Conservation (phyloP, 2,329 filamentous ascomycete species). For the Alternaria incomplexa region DNA sequence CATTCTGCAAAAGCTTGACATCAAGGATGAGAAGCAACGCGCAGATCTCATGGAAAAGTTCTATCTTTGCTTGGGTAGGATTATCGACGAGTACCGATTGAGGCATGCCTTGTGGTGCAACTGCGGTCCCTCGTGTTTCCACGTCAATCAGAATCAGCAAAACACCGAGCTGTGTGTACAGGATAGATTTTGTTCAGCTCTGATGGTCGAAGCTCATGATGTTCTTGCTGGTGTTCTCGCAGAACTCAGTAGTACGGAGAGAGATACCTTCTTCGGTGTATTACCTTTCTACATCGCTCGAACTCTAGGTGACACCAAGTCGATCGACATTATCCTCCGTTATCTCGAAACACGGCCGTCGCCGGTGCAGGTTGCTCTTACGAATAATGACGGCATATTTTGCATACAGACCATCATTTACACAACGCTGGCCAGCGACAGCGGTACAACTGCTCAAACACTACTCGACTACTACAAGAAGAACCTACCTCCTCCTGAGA, state of each 20-base stretch:
- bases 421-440: accelerated
- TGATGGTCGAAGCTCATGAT: background rate
- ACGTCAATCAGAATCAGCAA: background rate
- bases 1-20: background rate
- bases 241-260: background rate
- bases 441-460: background rate
- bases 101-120: background rate
- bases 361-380: background rate
- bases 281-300: background rate
- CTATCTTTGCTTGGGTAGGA: background rate
- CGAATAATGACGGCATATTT: accelerated
- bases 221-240: background rate
- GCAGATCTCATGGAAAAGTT: background rate
- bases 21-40: background rate
- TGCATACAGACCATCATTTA: background rate
- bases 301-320: background rate
- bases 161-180: background rate
- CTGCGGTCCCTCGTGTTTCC: background rate
- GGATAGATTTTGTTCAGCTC: background rate
- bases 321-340: background rate
- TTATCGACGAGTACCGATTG: background rate
- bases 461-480: background rate
- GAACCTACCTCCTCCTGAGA: background rate
- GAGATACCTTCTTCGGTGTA: accelerated
- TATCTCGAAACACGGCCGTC: background rate